Evolutionary conservation across 2,329 filamentous ascomycete genomes (phyloP).

Genomic region (Ciborinia camelliae): DNA sequence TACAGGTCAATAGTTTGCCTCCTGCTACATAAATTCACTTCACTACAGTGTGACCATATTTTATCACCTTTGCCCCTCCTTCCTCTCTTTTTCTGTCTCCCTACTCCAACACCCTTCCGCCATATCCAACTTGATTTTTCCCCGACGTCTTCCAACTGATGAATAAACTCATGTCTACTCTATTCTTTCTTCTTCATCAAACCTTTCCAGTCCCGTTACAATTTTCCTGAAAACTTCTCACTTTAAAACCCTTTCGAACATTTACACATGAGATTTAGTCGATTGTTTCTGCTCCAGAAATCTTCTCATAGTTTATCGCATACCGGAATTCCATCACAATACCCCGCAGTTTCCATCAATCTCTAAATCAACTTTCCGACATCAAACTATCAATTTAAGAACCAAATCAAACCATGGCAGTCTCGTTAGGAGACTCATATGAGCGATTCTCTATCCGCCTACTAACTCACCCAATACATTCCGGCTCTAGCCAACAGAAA

Average conservation of each 20-base stretch:
- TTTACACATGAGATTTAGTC: background rate
- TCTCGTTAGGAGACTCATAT: background rate
- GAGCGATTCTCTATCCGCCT: slow-evolving; percentile 5
- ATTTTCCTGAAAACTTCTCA: no score
- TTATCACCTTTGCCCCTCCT: background rate
- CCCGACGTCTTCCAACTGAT: background rate
- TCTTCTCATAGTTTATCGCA: background rate
- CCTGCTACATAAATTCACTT: background rate
- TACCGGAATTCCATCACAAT: background rate
- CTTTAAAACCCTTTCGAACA: background rate
- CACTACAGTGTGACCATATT: background rate
- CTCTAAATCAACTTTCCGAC: background rate
- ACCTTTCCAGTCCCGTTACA: no score
- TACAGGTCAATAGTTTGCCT: background rate
- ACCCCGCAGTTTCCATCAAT: background rate
- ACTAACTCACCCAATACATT: background rate
- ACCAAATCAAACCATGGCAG: background rate
- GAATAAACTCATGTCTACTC: background rate
- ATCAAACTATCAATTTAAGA: background rate
- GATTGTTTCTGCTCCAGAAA: background rate
- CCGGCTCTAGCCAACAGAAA: background rate
- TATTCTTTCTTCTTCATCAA: background rate
- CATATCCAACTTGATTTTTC: background rate
- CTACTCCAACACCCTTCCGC: background rate
- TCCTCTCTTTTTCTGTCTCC: no score